phyloP scores from a whole-genome alignment of 352 stramenopile species.

The Elongisporangium senticosum region DNA sequence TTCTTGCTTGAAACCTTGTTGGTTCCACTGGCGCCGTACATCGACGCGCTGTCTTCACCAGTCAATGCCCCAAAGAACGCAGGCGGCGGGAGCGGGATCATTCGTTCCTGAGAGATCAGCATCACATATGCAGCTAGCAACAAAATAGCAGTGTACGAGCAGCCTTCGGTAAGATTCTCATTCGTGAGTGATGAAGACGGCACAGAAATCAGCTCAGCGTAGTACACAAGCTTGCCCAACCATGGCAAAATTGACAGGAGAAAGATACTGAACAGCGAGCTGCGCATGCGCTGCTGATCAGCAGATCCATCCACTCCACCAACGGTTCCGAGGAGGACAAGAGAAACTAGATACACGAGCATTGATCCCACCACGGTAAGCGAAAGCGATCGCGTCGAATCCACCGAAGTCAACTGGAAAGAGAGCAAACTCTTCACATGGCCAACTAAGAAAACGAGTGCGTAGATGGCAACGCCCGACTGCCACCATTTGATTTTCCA shows the following conservation, averaged over 20 bases:
- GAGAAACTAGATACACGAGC: constrained; percentile 35
- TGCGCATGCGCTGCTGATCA: constrained; percentile 53
- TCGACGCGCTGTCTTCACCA: constrained; percentile 36
- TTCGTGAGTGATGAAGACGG: constrained; percentile 35
- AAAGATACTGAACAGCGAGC: constrained; percentile 52
- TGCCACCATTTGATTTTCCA: constrained; percentile 43
- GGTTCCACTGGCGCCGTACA: constrained; percentile 27
- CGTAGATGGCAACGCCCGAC: constrained; percentile 31
- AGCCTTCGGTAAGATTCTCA: constrained; percentile 37
- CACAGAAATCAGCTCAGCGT: constrained; percentile 32
- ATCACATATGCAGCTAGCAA: constrained; percentile 37
- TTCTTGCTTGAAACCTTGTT: constrained; percentile 2
- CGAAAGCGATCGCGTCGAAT: constrained; percentile 32
- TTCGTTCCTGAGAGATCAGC: constrained; percentile 41
- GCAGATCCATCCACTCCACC: constrained; percentile 21
- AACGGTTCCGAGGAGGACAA: constrained; percentile 32
- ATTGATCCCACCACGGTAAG: constrained; percentile 47
- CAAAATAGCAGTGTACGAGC: constrained; percentile 31
- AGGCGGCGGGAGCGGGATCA: constrained; percentile 61
- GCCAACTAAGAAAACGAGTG: constrained; percentile 27
- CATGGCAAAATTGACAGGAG: constrained; percentile 52
- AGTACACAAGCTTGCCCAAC: constrained; percentile 63
- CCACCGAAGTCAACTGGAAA: constrained; percentile 16
- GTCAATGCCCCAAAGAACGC: constrained; percentile 65
- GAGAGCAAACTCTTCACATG: constrained; percentile 25